Evolutionary conservation across 1,284 basidiomycete genomes (phyloP).

Genomic region (Boletus sp.): DNA sequence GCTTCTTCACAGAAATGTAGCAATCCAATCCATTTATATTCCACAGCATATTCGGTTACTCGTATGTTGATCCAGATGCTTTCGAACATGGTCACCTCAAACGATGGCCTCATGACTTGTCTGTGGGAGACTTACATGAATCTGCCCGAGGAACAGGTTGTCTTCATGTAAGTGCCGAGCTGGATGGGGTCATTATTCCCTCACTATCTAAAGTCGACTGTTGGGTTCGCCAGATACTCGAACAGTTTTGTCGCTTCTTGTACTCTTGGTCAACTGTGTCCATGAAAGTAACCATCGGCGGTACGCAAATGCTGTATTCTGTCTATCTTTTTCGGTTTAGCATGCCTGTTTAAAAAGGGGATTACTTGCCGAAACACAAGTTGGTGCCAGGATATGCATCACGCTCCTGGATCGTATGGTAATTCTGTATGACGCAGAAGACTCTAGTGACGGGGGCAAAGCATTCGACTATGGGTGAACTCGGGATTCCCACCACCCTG

Average conservation of each 20-base stretch:
- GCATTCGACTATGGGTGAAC: constrained; percentile 75
- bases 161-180: constrained; percentile 60
- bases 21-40: background rate
- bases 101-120: constrained; percentile 49
- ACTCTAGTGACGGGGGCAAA: constrained; percentile 52
- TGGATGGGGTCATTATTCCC: constrained; percentile 3
- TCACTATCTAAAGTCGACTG: constrained; percentile 54
- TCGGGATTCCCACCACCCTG: background rate
- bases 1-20: constrained; percentile 15
- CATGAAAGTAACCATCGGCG: constrained; percentile 49
- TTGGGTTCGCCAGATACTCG: constrained; percentile 63
- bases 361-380: constrained; percentile 46
- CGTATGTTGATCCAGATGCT: constrained; percentile 65
- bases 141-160: constrained; percentile 66
- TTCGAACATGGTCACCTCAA: constrained; percentile 71
- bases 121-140: constrained; percentile 64
- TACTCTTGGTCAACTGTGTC: constrained; percentile 72
- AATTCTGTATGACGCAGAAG: constrained; percentile 59
- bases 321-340: background rate
- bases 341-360: constrained; percentile 35
- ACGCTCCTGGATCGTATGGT: constrained; percentile 65
- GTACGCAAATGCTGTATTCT: constrained; percentile 43
- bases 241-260: constrained; percentile 59
- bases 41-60: constrained; percentile 51
- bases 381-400: constrained; percentile 60